These are phyloP conservation scores for Fusarium sp. DNA, from an alignment of 2,329 filamentous ascomycete species.

Conservation along the genomic window DNA sequence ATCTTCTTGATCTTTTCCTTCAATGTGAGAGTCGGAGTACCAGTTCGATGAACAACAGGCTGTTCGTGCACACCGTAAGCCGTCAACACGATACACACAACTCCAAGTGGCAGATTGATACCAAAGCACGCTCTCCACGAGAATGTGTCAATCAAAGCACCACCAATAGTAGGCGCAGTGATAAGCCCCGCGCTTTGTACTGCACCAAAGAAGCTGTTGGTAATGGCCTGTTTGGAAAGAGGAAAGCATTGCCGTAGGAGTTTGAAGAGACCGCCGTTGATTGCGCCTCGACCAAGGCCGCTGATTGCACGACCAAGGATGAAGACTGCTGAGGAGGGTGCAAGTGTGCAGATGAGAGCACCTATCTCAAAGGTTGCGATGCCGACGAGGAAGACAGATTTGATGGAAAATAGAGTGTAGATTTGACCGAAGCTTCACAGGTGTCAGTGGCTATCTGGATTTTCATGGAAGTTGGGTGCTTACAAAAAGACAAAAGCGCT, in stretches of 20 bases:
- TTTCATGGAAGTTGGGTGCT: rapidly evolving
- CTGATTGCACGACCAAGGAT: constrained; percentile 57
- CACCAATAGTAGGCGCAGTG: constrained; percentile 42
- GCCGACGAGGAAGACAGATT: constrained; percentile 48
- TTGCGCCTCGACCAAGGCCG: constrained; percentile 52
- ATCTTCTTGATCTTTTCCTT: constrained; percentile 40
- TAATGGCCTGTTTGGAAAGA: constrained; percentile 37
- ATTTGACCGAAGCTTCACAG: constrained; percentile 49
- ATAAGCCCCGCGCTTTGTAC: constrained; percentile 41
- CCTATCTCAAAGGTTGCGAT: constrained; percentile 53
- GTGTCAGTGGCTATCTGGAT: not conserved
- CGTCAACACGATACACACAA: constrained; percentile 35
- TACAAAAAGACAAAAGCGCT: constrained; percentile 48
- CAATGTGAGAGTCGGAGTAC: constrained; percentile 3
- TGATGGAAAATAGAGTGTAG: constrained; percentile 51
- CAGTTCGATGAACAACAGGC: not conserved
- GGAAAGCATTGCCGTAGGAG: constrained; percentile 45
- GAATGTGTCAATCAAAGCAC: constrained; percentile 34
- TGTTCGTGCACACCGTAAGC: constrained; percentile 41
- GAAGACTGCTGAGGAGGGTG: constrained; percentile 54
- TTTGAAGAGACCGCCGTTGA: constrained; percentile 47
- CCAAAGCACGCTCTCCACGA: constrained; percentile 49
- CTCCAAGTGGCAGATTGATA: constrained; percentile 40
- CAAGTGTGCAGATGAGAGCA: constrained; percentile 54
- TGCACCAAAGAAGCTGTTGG: constrained; percentile 39